Evolutionary conservation across 257 asterid species (phyloP).

Genomic region (Nicotiana knightiana): DNA sequence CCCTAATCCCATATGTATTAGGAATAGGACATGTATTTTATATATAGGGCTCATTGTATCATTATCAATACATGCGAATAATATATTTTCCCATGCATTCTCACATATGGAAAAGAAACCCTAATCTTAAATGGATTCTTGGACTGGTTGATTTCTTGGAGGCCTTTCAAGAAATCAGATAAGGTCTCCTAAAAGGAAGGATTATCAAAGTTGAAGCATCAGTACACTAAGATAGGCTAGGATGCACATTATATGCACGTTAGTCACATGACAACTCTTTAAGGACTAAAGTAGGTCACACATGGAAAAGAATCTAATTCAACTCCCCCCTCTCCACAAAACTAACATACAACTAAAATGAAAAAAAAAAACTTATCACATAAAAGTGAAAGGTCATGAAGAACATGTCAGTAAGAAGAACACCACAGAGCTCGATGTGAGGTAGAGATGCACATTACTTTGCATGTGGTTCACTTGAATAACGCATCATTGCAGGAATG

Average conservation of each 20-base stretch:
- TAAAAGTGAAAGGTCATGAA: slow-evolving; percentile 1
- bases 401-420: slow-evolving; percentile 7
- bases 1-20: too few relatives aligned
- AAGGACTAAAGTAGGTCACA: not conserved
- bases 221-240: not conserved
- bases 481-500: slow-evolving; percentile 99
- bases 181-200: not conserved
- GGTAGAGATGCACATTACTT: slow-evolving; percentile 48
- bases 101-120: too few relatives aligned
- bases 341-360: not conserved
- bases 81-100: too few relatives aligned
- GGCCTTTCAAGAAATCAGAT: not conserved
- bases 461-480: slow-evolving; percentile 95
- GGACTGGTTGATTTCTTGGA: too few relatives aligned
- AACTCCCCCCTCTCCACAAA: not conserved
- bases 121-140: too few relatives aligned
- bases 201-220: not conserved
- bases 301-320: not conserved
- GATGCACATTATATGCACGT: not conserved
- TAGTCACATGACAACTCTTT: not conserved
- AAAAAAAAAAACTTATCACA: not conserved
- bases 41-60: too few relatives aligned
- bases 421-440: not conserved
- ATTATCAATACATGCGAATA: too few relatives aligned
- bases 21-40: too few relatives aligned